Base-by-base conservation (phyloP, 345 rosid genomes). In the Garcia nutans region DNA sequence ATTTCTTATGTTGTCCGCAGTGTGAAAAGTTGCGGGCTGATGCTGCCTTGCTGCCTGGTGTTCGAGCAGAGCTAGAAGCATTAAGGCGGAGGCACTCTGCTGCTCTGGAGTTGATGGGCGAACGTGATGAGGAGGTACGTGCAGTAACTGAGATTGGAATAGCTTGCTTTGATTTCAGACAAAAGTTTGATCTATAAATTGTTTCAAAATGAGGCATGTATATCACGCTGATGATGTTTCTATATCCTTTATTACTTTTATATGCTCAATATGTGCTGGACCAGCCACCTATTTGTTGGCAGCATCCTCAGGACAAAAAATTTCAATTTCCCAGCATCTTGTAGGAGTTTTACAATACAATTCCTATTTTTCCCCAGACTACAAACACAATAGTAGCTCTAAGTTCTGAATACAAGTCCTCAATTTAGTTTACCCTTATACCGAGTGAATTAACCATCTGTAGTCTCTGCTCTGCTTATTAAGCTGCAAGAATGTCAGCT, bases 31-130 rank as follows among this genome's bases (percentile, higher is more conserved):
- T 93, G 81, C 86, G 81, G 73, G 87, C 87, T 31, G 98, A 92
- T 77, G 92, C 98, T 50, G 85, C 86, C 24, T 77, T 70, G 70
- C 80, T 96, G 73, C 97, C 98, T 64, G 91, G 97, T 33, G 76
- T 93, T 76, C 87, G 85, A 66, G 99, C 96, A 69, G 99, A 96
- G 87, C 87, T 93, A 49, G 98, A 96, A 77, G 97, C 96, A 65
- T 84, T 96, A 59, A 91, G 99, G 84, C 85, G 89, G 82, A 88
- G 98, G 80, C 99, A 96, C 83, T 78, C 98, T 23, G 97, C 98
- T 76, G 98, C 99, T 0, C 80, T 96, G 84, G 99, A 96, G 88
- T 89, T 92, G 78, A 96, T 93, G 98, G 99, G 99, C 65, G 99
- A 96, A 82, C 97, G 97, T 69, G 99, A 96, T 55, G 99, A 96